Base-by-base conservation (phyloP, 441 rosid species). In the Eutrema salsugineum region DNA sequence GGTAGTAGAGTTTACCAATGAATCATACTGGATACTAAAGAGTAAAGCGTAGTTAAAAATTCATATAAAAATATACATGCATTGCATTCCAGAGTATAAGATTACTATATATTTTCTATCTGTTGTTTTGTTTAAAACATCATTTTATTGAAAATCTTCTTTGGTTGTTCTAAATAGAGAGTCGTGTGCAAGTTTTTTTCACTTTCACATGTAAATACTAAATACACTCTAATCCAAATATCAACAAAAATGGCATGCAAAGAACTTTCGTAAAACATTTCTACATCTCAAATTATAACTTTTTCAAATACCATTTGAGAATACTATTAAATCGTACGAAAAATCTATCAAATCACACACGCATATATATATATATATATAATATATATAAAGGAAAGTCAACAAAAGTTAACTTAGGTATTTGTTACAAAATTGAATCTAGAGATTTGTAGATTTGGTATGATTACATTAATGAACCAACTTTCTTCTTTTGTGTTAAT, bases 401-500 rank as follows among this genome's bases (percentile, higher is more conserved):
- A 64, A 64, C 27, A 33, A 53, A 72, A 66, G 61, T 36, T 36
- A 30, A 50, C 47, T 50, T 20, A 73, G 30, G 62, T 40, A 2
- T 58, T 48, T 66, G 33, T 47, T 38, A 47, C 58, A 46, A 56
- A 65, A 58, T 22, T 59, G 71, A 66, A 66, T 42, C 56, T 6
- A 53, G 28, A 36, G 15, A 63, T 11, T 39, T 44, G 38, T 35
- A 57, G 19, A 38, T 27, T 40, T 63, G 71, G 71, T 64, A 50
- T 58, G 68, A 77, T 71, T 51, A 70, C 68, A 75, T 61, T 46
- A 16, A 64, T 43, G 39, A 24, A 49, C 63, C 72, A 71, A 71
- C 72, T 71, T 56, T 65, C 63, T 70, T 42, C 70, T 66, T 70
- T 70, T 64, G 57, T 42, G 76, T 43, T 65, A 50, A 70, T 77